phyloP scores from a whole-genome alignment of 257 asterid genomes.

The Marsdenia floribunda region DNA sequence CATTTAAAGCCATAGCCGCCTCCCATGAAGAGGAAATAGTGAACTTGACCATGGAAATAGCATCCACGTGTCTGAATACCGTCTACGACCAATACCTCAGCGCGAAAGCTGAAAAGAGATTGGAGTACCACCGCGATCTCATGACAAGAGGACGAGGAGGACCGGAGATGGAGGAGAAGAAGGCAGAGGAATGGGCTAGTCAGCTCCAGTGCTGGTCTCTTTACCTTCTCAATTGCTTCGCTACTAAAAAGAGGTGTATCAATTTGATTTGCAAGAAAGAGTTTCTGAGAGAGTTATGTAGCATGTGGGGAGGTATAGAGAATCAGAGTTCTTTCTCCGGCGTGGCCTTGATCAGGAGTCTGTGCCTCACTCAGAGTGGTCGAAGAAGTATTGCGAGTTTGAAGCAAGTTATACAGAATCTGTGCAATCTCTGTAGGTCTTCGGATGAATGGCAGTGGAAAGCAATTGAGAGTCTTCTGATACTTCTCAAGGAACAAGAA shows the following conservation, averaged over 20 bases:
- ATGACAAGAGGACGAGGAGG: slow-evolving; percentile 64
- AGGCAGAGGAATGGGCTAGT: slow-evolving; percentile 90
- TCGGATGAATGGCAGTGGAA: slow-evolving; percentile 21
- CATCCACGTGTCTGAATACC: slow-evolving; percentile 47
- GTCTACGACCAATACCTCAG: slow-evolving; percentile 55
- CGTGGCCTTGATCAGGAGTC: slow-evolving; percentile 23
- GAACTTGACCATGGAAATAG: slow-evolving; percentile 41
- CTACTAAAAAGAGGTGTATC: slow-evolving; percentile 49
- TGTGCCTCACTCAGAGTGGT: slow-evolving; percentile 20
- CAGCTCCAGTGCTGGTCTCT: slow-evolving; percentile 84
- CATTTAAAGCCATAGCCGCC: slow-evolving; percentile 36
- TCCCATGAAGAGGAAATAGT: slow-evolving; percentile 50
- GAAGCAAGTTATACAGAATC: background rate
- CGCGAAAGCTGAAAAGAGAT: slow-evolving; percentile 31
- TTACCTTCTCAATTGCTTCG: slow-evolving; percentile 73
- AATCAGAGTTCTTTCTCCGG: slow-evolving; percentile 26
- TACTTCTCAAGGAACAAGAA: slow-evolving; percentile 26
- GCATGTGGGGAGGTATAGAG: slow-evolving; percentile 27
- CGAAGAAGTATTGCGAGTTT: slow-evolving; percentile 24
- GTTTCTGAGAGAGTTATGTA: slow-evolving; percentile 39
- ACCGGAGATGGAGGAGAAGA: slow-evolving; percentile 49
- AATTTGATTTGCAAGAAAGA: slow-evolving; percentile 44
- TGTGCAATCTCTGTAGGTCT: slow-evolving; percentile 24
- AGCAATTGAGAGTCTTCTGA: slow-evolving; percentile 25
- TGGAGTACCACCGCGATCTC: slow-evolving; percentile 46